phyloP scores from a whole-genome alignment of 164 flowering plant species.

The Vitis riparia region DNA sequence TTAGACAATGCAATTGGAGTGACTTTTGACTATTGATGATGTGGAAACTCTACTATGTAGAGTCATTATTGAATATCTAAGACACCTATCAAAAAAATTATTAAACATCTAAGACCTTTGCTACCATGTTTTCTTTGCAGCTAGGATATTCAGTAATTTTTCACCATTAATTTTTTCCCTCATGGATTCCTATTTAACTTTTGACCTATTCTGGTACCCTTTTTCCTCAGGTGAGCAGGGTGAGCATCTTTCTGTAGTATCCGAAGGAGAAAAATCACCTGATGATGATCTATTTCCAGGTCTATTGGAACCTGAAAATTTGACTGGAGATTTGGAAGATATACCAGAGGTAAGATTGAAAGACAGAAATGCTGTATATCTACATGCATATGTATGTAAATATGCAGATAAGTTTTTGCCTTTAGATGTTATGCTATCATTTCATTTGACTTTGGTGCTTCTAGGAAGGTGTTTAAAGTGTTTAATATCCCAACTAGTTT shows the following conservation, averaged over 20 bases:
- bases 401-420: too few relatives aligned
- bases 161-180: neutral
- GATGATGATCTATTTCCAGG: slow-evolving; percentile 23
- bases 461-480: too few relatives aligned
- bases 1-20: neutral
- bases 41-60: neutral
- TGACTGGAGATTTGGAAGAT: slow-evolving; percentile 32
- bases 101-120: neutral
- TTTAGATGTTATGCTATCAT: too few relatives aligned
- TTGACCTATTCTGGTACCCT: slow-evolving; percentile 3
- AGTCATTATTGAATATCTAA: neutral
- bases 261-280: slow-evolving; percentile 30
- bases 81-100: too few relatives aligned
- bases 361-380: neutral
- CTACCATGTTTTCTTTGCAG: neutral
- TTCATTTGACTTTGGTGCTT: too few relatives aligned
- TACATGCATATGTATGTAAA: too few relatives aligned
- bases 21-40: neutral
- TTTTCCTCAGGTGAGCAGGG: slow-evolving; percentile 22
- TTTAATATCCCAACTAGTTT: too few relatives aligned
- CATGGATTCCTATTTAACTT: neutral
- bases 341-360: slow-evolving; percentile 38
- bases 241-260: slow-evolving; percentile 21
- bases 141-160: neutral
- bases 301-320: slow-evolving; percentile 18